Evolutionary conservation across 2,329 filamentous ascomycete genomes (phyloP), one percentile per base, ranked within the genome.

Genomic region (Stachybotrys chartarum): DNA sequence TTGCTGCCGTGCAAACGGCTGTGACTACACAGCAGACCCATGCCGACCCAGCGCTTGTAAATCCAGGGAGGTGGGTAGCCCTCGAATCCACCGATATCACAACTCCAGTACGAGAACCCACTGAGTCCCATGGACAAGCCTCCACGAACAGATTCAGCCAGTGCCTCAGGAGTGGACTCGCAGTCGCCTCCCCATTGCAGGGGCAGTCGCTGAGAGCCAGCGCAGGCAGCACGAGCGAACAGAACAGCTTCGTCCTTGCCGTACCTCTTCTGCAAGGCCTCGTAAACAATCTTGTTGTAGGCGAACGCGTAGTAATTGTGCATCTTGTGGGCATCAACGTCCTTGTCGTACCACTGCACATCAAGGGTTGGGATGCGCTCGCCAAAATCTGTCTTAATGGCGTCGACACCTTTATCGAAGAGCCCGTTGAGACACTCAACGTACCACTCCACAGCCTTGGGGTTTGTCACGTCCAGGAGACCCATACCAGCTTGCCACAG

Each of bases 31-130:
- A 90, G 71, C 1, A 90, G 76, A 0, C 87, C 87, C 68, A 90
- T 88, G n/a, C 85, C 85, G 6, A 90, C 85, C 87, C 87, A 90
- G 51, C 87, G 82, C 72, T 90, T 90, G 71, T 90, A 90, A 62
- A 90, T 81, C 73, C 83, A 85, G 0, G 82, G 84, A 2, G 77
- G 78, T 4, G 87, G 86, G 5, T 71, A 79, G 3, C 87, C 87
- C 64, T 90, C 87, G 61, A 90, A 88, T 0, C 85, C 86, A 51
- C 86, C 85, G 61, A 88, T 88, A 64, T 88, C 86, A 59, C 82
- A 84, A 39, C 82, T 84, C 85, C 85, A 88, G 70, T 84, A 88
- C 12, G 81, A 79, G 66, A 84, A 87, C 2, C 85, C 85, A 49
- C 79, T 83, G 1, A 88, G 71, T 14, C 83, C 82, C 48, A 88